Evolutionary conservation across 73 alveolate genomes (phyloP).

Genomic region (Symbiodinium pilosum): DNA sequence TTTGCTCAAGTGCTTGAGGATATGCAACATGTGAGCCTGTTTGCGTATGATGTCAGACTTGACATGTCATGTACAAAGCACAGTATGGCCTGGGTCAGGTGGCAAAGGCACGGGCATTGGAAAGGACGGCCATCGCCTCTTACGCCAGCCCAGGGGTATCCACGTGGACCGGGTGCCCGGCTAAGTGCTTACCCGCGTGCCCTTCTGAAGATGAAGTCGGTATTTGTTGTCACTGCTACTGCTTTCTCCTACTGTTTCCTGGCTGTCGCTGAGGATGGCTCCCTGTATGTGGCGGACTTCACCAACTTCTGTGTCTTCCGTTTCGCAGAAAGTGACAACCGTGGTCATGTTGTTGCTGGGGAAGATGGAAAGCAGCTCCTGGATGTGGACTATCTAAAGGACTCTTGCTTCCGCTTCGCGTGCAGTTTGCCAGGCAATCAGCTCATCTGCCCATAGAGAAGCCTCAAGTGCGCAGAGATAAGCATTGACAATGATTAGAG

Average conservation of each 20-base stretch:
- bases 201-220: too few species aligned
- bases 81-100: background rate
- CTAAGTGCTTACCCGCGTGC: too few species aligned
- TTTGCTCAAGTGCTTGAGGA: too few species aligned
- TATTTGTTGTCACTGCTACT: background rate
- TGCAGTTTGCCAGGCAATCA: too few species aligned
- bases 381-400: conserved; percentile 85
- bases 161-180: conserved; percentile 8
- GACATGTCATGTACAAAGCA: background rate
- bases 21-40: too few species aligned
- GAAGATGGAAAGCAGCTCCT: conserved; percentile 64
- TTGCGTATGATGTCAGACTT: too few species aligned
- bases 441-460: too few species aligned
- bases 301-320: conserved; percentile 71
- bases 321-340: background rate
- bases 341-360: conserved; percentile 50
- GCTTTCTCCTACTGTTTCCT: background rate
- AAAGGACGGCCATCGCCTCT: conserved; percentile 32
- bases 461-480: too few species aligned
- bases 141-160: conserved; percentile 60
- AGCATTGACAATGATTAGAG: too few species aligned
- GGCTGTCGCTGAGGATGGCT: conserved; percentile 17
- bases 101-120: conserved; percentile 7
- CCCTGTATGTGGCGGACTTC: conserved; percentile 85
- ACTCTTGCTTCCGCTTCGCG: too few species aligned